Conservation (phyloP, 495 filamentous ascomycete genomes). For the Chaetomidium leptoderma region DNA sequence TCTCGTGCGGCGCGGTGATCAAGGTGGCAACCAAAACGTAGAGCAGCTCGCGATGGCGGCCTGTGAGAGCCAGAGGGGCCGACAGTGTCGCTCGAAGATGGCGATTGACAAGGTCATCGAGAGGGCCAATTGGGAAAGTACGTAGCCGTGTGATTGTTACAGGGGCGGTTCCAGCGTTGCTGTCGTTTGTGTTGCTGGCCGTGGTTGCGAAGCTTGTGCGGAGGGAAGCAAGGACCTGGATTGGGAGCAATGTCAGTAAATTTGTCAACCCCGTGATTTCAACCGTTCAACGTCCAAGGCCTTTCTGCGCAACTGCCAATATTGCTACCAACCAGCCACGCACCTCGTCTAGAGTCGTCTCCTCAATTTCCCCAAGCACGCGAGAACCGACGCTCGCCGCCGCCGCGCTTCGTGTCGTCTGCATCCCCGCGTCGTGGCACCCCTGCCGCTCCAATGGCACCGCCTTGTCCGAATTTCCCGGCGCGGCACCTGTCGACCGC, state of each 20-base stretch:
- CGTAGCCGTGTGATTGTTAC: slow-evolving; percentile 13
- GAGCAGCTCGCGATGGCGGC: slow-evolving; percentile 63
- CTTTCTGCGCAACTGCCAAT: background rate
- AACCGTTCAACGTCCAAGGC: slow-evolving; percentile 3
- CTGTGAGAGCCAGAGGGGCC: slow-evolving; percentile 39
- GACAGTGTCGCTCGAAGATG: slow-evolving; percentile 38
- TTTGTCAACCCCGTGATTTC: background rate
- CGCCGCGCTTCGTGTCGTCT: slow-evolving; percentile 23
- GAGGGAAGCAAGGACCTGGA: slow-evolving; percentile 44
- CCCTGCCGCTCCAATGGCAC: slow-evolving; percentile 49
- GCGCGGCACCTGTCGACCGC: slow-evolving; percentile 47
- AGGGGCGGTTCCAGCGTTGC: slow-evolving; percentile 3
- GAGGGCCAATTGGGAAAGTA: slow-evolving; percentile 38
- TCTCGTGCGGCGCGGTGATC: slow-evolving; percentile 49
- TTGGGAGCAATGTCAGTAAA: slow-evolving; percentile 2
- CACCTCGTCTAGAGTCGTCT: slow-evolving; percentile 40
- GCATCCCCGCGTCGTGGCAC: background rate
- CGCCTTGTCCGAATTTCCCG: slow-evolving; percentile 54
- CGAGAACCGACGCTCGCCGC: slow-evolving; percentile 54
- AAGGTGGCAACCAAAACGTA: slow-evolving; percentile 58
- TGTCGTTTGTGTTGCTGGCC: background rate
- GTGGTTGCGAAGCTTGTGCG: slow-evolving; percentile 37
- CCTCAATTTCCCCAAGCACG: slow-evolving; percentile 50
- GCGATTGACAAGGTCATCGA: slow-evolving; percentile 39
- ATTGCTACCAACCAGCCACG: slow-evolving; percentile 21